Conservation (phyloP, 225 moss, liverwort and hornwort species). For the Thuidium tamariscinum region DNA sequence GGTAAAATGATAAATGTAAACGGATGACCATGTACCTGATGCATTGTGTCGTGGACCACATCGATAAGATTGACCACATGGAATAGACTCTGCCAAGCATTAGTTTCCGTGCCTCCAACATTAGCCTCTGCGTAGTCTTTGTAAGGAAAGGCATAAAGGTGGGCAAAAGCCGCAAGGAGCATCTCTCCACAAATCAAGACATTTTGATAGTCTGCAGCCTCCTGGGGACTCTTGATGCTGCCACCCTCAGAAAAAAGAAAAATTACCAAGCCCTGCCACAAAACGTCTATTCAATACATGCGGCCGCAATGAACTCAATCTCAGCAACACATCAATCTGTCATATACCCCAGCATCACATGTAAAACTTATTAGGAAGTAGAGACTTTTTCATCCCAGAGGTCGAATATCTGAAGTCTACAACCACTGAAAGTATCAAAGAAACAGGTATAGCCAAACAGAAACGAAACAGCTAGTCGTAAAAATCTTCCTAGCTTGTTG, state of each 20-base stretch:
- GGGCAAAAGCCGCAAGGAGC: slow-evolving; percentile 79
- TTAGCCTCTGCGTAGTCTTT: slow-evolving; percentile 95
- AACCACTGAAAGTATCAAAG: background rate
- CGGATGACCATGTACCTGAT: slow-evolving; percentile 49
- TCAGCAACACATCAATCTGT: background rate
- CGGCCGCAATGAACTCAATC: background rate
- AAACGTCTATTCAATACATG: background rate
- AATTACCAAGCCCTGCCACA: slow-evolving; percentile 76
- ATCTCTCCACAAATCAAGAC: slow-evolving; percentile 87
- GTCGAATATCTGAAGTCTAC: background rate
- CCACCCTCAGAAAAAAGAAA: slow-evolving; percentile 67
- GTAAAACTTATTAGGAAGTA: background rate
- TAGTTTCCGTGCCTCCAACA: slow-evolving; percentile 58
- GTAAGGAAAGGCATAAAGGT: slow-evolving; percentile 90
- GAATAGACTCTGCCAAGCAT: slow-evolving; percentile 62
- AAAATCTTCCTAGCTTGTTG: background rate
- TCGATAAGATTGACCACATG: slow-evolving; percentile 95
- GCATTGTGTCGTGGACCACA: slow-evolving; percentile 97
- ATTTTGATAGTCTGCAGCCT: slow-evolving; percentile 86
- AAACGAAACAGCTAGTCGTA: background rate
- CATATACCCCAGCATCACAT: background rate
- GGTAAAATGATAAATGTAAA: background rate
- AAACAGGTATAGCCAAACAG: background rate
- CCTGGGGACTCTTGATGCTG: slow-evolving; percentile 52
- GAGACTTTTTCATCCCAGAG: background rate